Base-by-base conservation (phyloP, 345 rosid species). In the Lumnitzera racemosa region DNA sequence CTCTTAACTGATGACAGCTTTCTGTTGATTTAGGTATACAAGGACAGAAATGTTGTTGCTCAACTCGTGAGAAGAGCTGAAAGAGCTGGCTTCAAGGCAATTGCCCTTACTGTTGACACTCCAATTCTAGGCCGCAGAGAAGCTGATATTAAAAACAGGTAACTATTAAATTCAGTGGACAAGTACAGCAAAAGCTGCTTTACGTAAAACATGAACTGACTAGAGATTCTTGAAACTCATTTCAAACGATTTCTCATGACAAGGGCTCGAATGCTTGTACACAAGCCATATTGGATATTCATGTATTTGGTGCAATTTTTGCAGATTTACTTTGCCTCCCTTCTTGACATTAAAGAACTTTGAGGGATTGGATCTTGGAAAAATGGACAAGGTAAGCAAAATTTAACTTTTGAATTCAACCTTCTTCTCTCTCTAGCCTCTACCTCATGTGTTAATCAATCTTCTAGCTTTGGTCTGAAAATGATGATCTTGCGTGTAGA, bases 121-220 rank as follows among this genome's bases (percentile, higher is more conserved):
- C 98, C 98, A 47, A 79, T 85, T 75, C 96, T 92, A 25, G 98
- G 98, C 43, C 94, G 96, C 16, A 79, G 98, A 65, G 98, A 92
- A 73, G 78, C 96, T 23, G 96, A 89, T 76, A 92, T 92, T 78
- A 92, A 89, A 81, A 92, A 89, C 79, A 82, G 96, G 98, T 89
- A 17, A 20, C 51, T 15, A 27, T 60, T 0, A 16, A 14, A 0
- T 12, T 27, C 4, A 20, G 24, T 5, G n/a, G 8, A 6, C 31
- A 20, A 49, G 36, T 49, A 8, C 55, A 74, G 61, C n/a, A 50
- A 24, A 29, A 51, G 23, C 29, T 56, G 20, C 31, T 20, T 29
- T 12, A 36, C 41, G 24, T 15, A 57, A 11, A 27, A 27, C 11
- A 36, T 9, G 7, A 36, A 9, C 43, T 36, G 43, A 4, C 43